Evolutionary conservation across 129 eudicot genomes (phyloP).

Genomic region (Pittosporum tobira): DNA sequence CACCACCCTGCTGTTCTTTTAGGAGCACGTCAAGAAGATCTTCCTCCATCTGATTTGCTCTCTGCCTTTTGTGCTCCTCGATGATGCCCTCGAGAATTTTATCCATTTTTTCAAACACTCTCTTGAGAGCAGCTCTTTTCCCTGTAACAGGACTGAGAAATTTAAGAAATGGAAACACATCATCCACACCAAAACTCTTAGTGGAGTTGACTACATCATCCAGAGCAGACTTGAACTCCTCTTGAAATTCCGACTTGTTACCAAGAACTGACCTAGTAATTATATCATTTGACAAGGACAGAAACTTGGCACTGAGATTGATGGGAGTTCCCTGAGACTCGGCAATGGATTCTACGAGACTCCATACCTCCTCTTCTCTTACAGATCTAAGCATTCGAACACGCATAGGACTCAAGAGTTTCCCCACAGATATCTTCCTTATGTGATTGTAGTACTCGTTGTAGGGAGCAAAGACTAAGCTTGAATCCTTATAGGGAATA

Average conservation of each 20-base stretch:
- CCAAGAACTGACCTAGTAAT: constrained; percentile 3
- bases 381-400: not conserved
- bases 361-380: constrained; percentile 9
- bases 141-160: not conserved
- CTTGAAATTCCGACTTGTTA: not conserved
- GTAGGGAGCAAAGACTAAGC: constrained; percentile 2
- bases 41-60: not conserved
- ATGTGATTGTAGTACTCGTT: not conserved
- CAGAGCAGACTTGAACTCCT: not conserved
- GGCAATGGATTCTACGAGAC: not conserved
- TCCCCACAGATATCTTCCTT: not conserved
- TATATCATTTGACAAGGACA: not conserved
- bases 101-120: not conserved
- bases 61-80: not conserved
- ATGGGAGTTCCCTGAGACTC: not conserved
- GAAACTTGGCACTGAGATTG: not conserved
- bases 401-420: not conserved
- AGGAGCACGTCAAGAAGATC: constrained; percentile 8
- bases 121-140: not conserved
- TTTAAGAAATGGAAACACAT: not conserved
- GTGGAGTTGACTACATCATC: not conserved
- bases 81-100: not conserved
- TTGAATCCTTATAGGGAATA: not conserved
- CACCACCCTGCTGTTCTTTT: not conserved
- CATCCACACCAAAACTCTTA: not conserved